Base-by-base conservation (phyloP, 192 early-diverging fungal genomes). In the Coemansia sp. region DNA sequence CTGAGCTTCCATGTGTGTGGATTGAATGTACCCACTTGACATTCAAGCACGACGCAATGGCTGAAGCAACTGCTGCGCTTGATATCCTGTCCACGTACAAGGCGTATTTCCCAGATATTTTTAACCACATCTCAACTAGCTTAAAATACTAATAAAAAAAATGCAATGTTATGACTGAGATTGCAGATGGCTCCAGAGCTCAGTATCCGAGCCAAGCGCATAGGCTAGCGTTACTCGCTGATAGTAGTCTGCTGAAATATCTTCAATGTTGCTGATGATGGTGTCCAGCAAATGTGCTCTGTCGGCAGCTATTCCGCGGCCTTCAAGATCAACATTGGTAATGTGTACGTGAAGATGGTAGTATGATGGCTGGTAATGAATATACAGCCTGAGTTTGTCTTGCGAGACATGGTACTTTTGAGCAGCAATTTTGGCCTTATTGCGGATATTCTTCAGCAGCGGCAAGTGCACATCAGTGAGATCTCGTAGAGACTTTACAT, bases 341-440 rank as follows among this genome's bases (percentile, higher is more conserved):
- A 89, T 74, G 55, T 92, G 87, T 14, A 92, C 63, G 56, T 92
- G 90, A 36, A 92, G 83, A 41, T 90, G 90, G 55, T 92, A 92
- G 57, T 92, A 92, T 5, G 82, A 84, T 3, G 90, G 90, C 63
- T 89, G 87, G 56, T 92, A 90, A 60, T 92, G 90, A 3, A 90
- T 65, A 67, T 86, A 92, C 21, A 90, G 53, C 33, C 87, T 65
- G 12, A 92, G 64, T 37, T 86, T 76, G 40, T 90, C 75, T 1
- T 74, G 51, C 8, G 65, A 45, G 9, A 92, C 77, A 2, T 70
- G 76, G 0, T 76, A 70, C 35, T 63, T 40, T 13, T 77, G 68
- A 0, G 84, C 81, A 28, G 85, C 57, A 3, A 53, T 36, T 3
- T 55, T 47, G 18, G 81, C 62, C 35, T 81, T 84, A n/a, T 66